Evolutionary conservation across 331 rosid genomes (phyloP).

Genomic region (Cydonia oblonga): DNA sequence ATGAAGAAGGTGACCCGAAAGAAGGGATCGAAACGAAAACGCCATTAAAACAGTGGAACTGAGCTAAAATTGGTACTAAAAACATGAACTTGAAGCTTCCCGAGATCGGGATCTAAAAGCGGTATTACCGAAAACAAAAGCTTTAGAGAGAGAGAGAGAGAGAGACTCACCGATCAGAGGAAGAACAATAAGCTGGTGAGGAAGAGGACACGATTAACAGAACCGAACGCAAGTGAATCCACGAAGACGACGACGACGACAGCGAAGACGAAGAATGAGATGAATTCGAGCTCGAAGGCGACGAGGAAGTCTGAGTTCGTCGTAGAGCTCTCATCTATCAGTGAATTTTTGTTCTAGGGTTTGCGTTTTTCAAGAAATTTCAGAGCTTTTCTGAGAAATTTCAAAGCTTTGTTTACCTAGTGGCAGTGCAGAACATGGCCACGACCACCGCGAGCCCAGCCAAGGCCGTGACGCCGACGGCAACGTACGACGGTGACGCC

Average conservation of each 20-base stretch:
- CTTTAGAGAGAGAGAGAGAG: slow-evolving; percentile 7
- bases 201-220: slow-evolving; percentile 87
- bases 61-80: slow-evolving; percentile 32
- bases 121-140: slow-evolving; percentile 11
- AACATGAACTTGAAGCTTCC: slow-evolving; percentile 25
- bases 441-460: slow-evolving; percentile 58
- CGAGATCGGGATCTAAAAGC: slow-evolving; percentile 43
- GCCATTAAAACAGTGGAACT: slow-evolving; percentile 26
- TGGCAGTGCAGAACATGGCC: slow-evolving; percentile 50
- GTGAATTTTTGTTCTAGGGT: neutral
- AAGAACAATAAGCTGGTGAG: slow-evolving; percentile 91
- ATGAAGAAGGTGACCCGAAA: slow-evolving; percentile 1
- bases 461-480: slow-evolving; percentile 55
- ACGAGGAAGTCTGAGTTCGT: slow-evolving; percentile 77
- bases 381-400: slow-evolving; percentile 9
- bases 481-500: slow-evolving; percentile 27
- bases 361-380: neutral
- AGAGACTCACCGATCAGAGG: slow-evolving; percentile 97
- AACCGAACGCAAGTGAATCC: slow-evolving; percentile 99
- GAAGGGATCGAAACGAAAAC: neutral
- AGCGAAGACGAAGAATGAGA: slow-evolving; percentile 45
- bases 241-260: slow-evolving; percentile 46
- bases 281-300: slow-evolving; percentile 41
- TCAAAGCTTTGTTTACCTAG: slow-evolving; percentile 41
- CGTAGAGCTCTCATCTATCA: slow-evolving; percentile 88